Evolutionary conservation across 2,329 filamentous ascomycete genomes (phyloP).

Genomic region (Falciphora oryzae): DNA sequence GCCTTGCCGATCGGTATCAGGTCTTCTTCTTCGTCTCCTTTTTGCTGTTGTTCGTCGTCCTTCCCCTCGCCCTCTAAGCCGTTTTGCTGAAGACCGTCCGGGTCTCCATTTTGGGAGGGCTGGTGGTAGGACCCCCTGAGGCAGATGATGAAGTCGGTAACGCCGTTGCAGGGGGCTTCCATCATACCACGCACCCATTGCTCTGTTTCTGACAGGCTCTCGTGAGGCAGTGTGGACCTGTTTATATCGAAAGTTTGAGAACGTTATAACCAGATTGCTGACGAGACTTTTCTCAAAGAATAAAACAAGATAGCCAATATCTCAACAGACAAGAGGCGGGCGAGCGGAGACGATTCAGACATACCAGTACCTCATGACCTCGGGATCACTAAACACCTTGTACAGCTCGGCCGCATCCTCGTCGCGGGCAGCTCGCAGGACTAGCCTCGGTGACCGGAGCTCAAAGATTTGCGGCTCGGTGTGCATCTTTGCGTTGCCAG

Average conservation of each 20-base stretch:
- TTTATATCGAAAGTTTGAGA: not conserved
- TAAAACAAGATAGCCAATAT: not conserved
- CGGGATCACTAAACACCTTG: constrained; percentile 6
- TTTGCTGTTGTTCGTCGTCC: not conserved
- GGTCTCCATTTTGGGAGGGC: not conserved
- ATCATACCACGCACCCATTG: constrained; percentile 7
- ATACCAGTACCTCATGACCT: constrained; percentile 10
- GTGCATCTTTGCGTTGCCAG: no score
- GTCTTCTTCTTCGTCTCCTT: not conserved
- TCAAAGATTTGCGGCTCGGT: not conserved
- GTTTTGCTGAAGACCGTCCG: not conserved
- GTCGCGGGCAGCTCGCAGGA: constrained; percentile 4
- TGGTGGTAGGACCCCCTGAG: not conserved
- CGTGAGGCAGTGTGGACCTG: constrained; percentile 8
- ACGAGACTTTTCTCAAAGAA: no score
- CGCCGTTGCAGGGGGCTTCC: constrained; percentile 7
- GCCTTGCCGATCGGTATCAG: constrained; percentile 6
- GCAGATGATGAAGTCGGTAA: constrained; percentile 9
- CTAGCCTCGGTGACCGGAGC: constrained; percentile 5
- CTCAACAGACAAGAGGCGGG: not conserved
- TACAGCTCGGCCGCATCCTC: constrained; percentile 5
- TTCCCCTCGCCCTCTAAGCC: not conserved
- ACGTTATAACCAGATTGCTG: not conserved
- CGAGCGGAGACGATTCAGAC: not conserved
- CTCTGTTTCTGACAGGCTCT: constrained; percentile 2